A percentile compares a stretch with the other conserved stretches of the same genome.
These are phyloP conservation scores for Kandelia obovata DNA, from an alignment of 345 rosid genomes.

Conservation along the genomic window DNA sequence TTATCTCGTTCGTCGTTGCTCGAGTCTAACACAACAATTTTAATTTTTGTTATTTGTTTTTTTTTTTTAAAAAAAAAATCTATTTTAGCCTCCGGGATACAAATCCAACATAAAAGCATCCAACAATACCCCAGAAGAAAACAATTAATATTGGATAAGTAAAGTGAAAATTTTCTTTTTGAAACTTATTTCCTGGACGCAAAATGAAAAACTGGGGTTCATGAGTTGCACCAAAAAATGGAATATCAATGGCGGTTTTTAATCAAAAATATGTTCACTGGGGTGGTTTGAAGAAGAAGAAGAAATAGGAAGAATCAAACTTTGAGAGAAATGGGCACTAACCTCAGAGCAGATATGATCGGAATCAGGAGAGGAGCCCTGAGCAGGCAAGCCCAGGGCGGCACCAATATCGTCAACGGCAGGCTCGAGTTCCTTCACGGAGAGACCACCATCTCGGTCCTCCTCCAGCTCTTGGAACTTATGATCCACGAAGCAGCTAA, in stretches of 20 bases:
- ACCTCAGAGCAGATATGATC: slow-evolving; percentile 88
- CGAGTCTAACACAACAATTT: not conserved
- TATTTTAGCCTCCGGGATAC: not conserved
- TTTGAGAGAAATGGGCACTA: not conserved
- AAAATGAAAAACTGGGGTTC: no score
- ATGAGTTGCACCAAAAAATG: no score
- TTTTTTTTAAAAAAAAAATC: not conserved
- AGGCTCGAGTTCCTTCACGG: slow-evolving; percentile 79
- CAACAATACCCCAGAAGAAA: no score
- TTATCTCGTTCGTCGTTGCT: not conserved
- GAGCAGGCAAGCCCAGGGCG: slow-evolving; percentile 84
- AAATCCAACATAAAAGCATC: no score
- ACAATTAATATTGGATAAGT: no score
- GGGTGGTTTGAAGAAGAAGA: no score
- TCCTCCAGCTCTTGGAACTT: slow-evolving; percentile 75
- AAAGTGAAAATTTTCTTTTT: no score
- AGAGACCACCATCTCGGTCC: slow-evolving; percentile 75
- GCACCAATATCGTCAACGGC: slow-evolving; percentile 95
- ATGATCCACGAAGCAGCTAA: slow-evolving; percentile 63
- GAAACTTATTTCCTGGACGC: no score
- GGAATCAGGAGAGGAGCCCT: slow-evolving; percentile 78
- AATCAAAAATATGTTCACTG: no score
- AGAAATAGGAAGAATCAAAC: no score
- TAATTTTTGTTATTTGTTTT: not conserved
- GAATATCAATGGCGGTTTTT: no score